A percentile compares a stretch with the other conserved stretches of the same genome.
These are phyloP conservation scores for Hygrocybe punicea DNA, from an alignment of 768 basidiomycete genomes.

Conservation along the genomic window DNA sequence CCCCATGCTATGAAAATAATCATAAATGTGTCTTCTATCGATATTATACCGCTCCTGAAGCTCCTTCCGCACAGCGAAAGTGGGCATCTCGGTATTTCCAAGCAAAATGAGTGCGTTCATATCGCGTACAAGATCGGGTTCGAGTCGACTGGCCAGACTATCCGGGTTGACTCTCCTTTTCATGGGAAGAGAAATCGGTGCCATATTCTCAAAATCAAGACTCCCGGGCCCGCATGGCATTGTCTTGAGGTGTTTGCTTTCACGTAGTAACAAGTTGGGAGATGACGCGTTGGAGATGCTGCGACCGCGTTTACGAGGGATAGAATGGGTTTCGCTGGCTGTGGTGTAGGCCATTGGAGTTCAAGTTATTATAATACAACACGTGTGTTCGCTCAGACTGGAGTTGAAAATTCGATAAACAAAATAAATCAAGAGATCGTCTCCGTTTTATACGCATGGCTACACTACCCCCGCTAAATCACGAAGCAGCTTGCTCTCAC, in stretches of 20 bases:
- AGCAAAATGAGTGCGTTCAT: conserved; percentile 68
- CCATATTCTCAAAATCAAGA: background rate
- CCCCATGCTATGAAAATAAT: conserved; percentile 70
- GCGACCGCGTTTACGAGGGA: conserved; percentile 5
- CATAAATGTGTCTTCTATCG: conserved; percentile 72
- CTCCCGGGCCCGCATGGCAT: background rate
- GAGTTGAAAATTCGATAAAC: no score
- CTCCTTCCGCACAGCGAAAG: conserved; percentile 64
- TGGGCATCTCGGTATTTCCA: conserved; percentile 70
- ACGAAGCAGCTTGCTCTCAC: no score
- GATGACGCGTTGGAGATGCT: background rate
- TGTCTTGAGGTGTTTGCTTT: background rate
- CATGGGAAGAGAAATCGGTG: background rate
- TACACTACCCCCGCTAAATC: no score
- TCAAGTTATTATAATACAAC: no score
- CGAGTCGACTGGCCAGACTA: conserved; percentile 62
- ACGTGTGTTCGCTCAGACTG: no score
- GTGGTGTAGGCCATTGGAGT: background rate
- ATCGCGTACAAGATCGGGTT: conserved; percentile 63
- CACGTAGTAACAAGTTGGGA: background rate
- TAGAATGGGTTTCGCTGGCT: background rate
- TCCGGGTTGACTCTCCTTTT: conserved; percentile 62
- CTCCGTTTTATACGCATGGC: no score
- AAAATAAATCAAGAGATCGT: no score
- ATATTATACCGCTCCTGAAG: conserved; percentile 68